Base-by-base conservation (phyloP, 2,329 filamentous ascomycete genomes). In the Onygenales sp. region DNA sequence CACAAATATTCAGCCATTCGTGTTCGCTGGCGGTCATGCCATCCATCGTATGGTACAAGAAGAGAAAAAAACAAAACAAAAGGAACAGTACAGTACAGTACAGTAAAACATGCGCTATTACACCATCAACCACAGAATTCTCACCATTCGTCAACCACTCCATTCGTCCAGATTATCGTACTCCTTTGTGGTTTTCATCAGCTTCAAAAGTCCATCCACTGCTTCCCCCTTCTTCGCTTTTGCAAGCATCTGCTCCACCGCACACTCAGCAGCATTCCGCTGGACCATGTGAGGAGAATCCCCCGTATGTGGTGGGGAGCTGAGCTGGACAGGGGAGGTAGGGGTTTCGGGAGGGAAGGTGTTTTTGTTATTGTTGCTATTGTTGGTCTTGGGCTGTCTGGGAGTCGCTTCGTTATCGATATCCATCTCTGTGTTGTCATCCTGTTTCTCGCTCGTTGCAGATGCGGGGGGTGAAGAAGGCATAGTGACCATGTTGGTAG, bases 161-260 rank as follows among this genome's bases (percentile, higher is more conserved):
- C 62, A 63, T 6, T 57, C 44, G 42, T 63, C 62, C 7, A 57
- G 51, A n/a, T 39, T 59, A 34, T 65, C 61, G 33, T 60, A 61
- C 45, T 62, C 57, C 33, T 63, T 62, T 8, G 63, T 59, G 27
- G 67, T 71, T 21, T 63, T 66, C 69, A 71, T 71, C 10, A 71
- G 59, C 54, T 70, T 70, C 36, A 72, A 57, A 33, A 72, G 53
- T 27, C 69, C 69, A 53, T 72, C 68, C 4, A 70, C 64, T 1
- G 69, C 69, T 42, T 69, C 67, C 13, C 68, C 69, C 33, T 56
- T 45, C 33, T 70, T 65, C 37, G 65, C 64, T 14, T 63, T 64
- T 8, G 55, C 56, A 17, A 53, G 53, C 42, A 57, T 57, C 39
- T 56, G 54, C 32, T 63, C 60, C 6, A 54, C 56, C 11, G 52